Evolutionary conservation across 352 stramenopile genomes (phyloP).

Genomic region (Peronospora tabacina): DNA sequence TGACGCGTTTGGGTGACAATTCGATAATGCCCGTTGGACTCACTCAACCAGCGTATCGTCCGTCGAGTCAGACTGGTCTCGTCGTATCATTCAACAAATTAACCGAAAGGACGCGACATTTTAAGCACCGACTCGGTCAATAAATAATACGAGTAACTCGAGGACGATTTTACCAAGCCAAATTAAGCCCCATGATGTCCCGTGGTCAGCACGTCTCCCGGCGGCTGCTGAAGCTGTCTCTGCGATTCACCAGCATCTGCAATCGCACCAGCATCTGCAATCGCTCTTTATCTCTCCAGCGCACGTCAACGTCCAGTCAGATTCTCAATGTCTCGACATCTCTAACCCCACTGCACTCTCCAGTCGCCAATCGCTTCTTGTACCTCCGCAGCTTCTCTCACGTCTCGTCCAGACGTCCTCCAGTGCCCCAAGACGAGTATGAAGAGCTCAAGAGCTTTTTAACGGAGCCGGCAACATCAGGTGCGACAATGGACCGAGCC

Average conservation of each 20-base stretch:
- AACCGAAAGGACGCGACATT: no score
- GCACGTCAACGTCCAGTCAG: constrained; percentile 6
- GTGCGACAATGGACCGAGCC: constrained; percentile 25
- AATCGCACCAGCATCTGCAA: not conserved
- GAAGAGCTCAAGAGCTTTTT: constrained; percentile 60
- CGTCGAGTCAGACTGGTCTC: no score
- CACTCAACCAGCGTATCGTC: no score
- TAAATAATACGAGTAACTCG: no score
- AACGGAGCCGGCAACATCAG: constrained; percentile 32
- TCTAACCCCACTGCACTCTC: constrained; percentile 1
- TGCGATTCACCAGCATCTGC: constrained; percentile 4
- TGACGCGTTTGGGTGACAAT: no score
- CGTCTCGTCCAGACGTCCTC: constrained; percentile 4
- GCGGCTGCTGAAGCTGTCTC: constrained; percentile 20
- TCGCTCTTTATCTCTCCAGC: constrained; percentile 3
- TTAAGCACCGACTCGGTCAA: no score
- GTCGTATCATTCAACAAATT: no score
- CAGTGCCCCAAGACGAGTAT: constrained; percentile 41
- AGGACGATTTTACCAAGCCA: no score
- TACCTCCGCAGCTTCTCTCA: constrained; percentile 19
- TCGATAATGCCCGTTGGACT: no score
- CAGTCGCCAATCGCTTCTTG: not conserved
- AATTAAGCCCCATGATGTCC: constrained; percentile 24
- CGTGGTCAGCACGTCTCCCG: constrained; percentile 9
- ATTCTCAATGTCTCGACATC: constrained; percentile 1